A percentile compares a stretch with the other conserved stretches of the same genome.
Conservation (phyloP, 169 alveolate genomes). For the Toxoplasma gondii region DNA sequence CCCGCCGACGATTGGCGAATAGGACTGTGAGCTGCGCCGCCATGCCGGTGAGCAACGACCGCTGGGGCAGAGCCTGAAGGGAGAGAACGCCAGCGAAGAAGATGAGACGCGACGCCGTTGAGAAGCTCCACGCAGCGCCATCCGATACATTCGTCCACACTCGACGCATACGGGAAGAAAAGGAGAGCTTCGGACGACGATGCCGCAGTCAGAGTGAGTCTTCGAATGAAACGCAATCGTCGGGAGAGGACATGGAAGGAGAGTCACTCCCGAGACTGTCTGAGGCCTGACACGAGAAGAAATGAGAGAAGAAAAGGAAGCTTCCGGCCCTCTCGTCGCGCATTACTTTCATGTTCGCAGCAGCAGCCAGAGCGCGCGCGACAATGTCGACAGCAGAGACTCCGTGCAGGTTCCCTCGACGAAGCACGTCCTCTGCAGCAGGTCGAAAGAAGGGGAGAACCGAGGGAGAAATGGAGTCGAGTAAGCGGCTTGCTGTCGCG, state of each 20-base stretch:
- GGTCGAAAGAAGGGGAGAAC: conserved; percentile 46
- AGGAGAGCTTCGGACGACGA: too few relatives aligned
- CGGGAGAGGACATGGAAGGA: too few relatives aligned
- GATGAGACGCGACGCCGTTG: background rate
- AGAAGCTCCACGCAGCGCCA: background rate
- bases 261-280: too few relatives aligned
- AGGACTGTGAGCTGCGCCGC: conserved; percentile 21
- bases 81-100: background rate
- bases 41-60: conserved; percentile 45
- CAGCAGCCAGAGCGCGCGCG: conserved; percentile 53
- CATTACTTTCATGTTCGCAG: conserved; percentile 38
- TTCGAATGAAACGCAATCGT: too few relatives aligned
- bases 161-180: too few relatives aligned
- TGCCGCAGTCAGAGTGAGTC: too few relatives aligned
- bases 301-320: too few relatives aligned
- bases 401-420: background rate
- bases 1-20: conserved; percentile 24
- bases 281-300: too few relatives aligned
- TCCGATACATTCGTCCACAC: background rate
- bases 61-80: conserved; percentile 5
- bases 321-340: too few relatives aligned
- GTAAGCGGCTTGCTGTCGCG: conserved; percentile 13
- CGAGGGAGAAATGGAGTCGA: conserved; percentile 42
- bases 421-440: conserved; percentile 49
- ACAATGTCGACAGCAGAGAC: conserved; percentile 1